Conservation (phyloP, 2,329 filamentous ascomycete genomes). For the Scedosporium minutisporum region DNA sequence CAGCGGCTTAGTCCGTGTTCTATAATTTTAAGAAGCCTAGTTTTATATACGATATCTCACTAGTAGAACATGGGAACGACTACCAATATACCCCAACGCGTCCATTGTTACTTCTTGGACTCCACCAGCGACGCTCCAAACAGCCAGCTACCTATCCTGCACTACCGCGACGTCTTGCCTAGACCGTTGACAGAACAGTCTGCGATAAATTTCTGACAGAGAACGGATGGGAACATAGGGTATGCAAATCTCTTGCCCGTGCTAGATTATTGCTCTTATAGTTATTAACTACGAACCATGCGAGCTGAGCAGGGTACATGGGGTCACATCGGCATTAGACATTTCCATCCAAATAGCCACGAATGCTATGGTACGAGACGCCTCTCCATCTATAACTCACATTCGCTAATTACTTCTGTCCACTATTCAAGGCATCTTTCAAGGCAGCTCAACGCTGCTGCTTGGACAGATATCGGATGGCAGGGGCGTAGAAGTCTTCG, state of each 20-base stretch:
- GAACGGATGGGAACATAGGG: conserved; percentile 16
- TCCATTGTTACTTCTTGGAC: conserved; percentile 12
- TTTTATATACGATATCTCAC: not conserved
- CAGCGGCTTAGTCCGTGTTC: too few relatives aligned
- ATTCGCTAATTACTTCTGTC: not conserved
- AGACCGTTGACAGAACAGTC: conserved; percentile 10
- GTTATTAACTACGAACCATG: not conserved
- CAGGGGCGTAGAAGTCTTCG: conserved; percentile 10
- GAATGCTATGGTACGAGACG: conserved; percentile 16
- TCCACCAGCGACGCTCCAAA: conserved; percentile 13
- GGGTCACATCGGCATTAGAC: conserved; percentile 14
- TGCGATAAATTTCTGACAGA: conserved; percentile 10
- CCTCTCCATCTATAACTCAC: not conserved
- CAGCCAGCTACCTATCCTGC: conserved; percentile 13
- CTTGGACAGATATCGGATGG: conserved; percentile 13
- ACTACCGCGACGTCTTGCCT: conserved; percentile 13
- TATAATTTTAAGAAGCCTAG: not conserved
- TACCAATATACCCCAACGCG: conserved; percentile 8
- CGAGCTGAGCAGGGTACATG: conserved; percentile 10
- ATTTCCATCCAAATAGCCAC: conserved; percentile 16
- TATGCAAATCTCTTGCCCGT: not conserved
- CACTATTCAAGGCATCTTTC: conserved; percentile 12
- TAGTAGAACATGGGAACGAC: not conserved
- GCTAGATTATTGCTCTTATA: not conserved
- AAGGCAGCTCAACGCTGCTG: conserved; percentile 13